These are phyloP conservation scores for Paraurostyla sp. DNA, from an alignment of 73 alveolate species.

Conservation along the genomic window DNA sequence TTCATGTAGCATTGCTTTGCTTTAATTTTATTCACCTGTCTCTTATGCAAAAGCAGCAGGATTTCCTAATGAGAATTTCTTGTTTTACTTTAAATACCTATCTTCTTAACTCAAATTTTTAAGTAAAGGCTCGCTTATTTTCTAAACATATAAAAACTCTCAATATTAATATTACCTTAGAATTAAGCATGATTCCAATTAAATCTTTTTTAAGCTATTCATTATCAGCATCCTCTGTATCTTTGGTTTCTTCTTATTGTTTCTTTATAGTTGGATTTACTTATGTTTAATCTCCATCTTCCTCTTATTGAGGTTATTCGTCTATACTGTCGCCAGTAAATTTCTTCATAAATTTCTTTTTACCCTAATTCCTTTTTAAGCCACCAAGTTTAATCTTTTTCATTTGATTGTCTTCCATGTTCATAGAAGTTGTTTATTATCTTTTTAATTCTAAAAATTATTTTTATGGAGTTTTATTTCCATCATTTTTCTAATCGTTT, in stretches of 20 bases:
- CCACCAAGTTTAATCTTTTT: constrained; percentile 4
- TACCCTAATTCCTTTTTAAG: background rate
- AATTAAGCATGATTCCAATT: constrained; percentile 35
- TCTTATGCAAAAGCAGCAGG: too few species aligned
- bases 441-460: too few species aligned
- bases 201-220: constrained; percentile 3
- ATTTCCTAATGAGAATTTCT: too few species aligned
- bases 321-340: constrained; percentile 8
- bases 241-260: background rate
- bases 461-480: too few species aligned
- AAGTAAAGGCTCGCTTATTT: too few species aligned
- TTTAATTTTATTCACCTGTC: background rate
- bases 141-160: too few species aligned
- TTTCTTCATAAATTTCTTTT: constrained; percentile 14
- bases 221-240: background rate
- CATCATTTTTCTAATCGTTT: too few species aligned
- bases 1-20: background rate
- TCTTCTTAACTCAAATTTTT: too few species aligned
- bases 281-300: background rate
- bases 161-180: too few species aligned
- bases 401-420: background rate
- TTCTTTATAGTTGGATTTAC: background rate
- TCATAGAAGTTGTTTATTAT: too few species aligned
- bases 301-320: background rate
- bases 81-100: too few species aligned